Evolutionary conservation across 2,329 filamentous ascomycete species (phyloP).

Genomic region (Aspergillus japonicus): DNA sequence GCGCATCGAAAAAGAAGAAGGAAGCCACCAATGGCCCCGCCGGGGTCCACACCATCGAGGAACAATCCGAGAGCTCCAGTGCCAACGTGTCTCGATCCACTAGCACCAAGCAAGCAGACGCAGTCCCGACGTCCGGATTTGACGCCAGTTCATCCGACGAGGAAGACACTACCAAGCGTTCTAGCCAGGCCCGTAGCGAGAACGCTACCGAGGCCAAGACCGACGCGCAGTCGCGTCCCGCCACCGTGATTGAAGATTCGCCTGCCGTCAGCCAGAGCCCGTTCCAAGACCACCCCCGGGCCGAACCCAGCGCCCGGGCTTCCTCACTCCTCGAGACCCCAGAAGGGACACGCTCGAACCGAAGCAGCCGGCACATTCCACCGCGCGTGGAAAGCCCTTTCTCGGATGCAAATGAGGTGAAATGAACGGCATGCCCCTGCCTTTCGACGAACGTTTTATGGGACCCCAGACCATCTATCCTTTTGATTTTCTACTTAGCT

Average conservation of each 20-base stretch:
- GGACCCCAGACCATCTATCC: not conserved
- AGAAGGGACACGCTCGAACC: constrained; percentile 29
- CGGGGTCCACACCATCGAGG: constrained; percentile 21
- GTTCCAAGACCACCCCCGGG: constrained; percentile 29
- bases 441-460: constrained; percentile 7
- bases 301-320: constrained; percentile 21
- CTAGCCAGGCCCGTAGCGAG: constrained; percentile 9
- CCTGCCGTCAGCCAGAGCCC: constrained; percentile 27
- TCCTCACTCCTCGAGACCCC: constrained; percentile 17
- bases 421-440: constrained; percentile 25
- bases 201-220: constrained; percentile 24
- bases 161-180: constrained; percentile 21
- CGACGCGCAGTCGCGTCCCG: constrained; percentile 19
- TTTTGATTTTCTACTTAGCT: not conserved
- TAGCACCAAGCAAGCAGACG: constrained; percentile 17
- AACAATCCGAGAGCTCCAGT: constrained; percentile 17
- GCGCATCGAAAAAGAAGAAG: constrained; percentile 34
- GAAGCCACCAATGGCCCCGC: constrained; percentile 18
- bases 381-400: constrained; percentile 43
- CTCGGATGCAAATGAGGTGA: constrained; percentile 46
- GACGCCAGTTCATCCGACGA: constrained; percentile 37
- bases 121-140: constrained; percentile 31
- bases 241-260: constrained; percentile 32
- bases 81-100: constrained; percentile 17
- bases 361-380: constrained; percentile 30